Base-by-base conservation (phyloP, 2,329 filamentous ascomycete species). In the Penicillium sp. region DNA sequence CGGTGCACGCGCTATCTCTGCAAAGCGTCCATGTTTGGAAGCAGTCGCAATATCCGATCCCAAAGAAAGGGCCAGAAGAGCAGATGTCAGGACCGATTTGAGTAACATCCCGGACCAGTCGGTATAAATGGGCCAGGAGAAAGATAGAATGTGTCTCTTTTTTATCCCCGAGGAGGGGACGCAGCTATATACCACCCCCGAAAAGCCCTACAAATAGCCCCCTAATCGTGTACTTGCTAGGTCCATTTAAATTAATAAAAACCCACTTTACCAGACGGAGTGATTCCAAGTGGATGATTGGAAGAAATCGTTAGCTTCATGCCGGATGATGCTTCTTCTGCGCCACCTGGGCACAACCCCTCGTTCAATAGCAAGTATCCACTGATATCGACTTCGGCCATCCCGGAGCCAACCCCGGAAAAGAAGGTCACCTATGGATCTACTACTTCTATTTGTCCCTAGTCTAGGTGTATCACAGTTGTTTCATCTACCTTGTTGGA, bases 1-100 rank as follows among this genome's bases (percentile, higher is more conserved):
- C 9, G 62, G 60, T 35, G 58, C 60, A 29, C 67, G 68, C 41
- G 63, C 57, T 21, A 56, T 60, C 38, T 65, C 52, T 21, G 53
- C 65, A 42, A 70, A 66, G 0, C 62, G 67, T 15, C 68, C 68
- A 57, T 68, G 64, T 16, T 60, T 58, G 1, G 56, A 52, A 35
- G 65, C 66, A 10, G 48, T 51, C 9, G 53, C 64, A 23, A 57
- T 39, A 10, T 64, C 65, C 3, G 56, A 55, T 21, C 63, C 61
- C 27, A 68, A 23, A 4, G 61, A 61, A 15, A 67, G 44, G 6
- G 60, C 61, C 27, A 69, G 29, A 21, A 62, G 38, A 31, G 61
- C 64, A 29, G 67, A 59, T 18, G 61, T 62, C 46, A 69, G 37
- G n/a, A 68, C 32, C 13, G 60, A 56, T 50, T 60, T 62, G 18